Conservation (phyloP, 768 basidiomycete species). For the Leucocoprinus birnbaumii region DNA sequence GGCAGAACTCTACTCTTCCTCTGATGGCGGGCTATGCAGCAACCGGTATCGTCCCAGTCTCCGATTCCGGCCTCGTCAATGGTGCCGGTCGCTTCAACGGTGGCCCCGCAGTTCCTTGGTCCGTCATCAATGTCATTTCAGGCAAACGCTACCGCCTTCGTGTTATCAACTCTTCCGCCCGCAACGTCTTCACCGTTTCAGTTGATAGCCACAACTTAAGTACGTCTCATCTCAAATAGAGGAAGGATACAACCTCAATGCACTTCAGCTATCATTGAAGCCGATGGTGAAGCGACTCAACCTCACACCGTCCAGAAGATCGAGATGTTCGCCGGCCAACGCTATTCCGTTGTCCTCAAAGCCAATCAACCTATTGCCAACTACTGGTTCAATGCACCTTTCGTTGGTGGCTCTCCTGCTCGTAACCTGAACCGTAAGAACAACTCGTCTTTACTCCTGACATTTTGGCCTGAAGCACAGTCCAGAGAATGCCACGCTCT, state of each 20-base stretch:
- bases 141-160: slow-evolving; percentile 54
- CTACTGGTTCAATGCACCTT: slow-evolving; percentile 42
- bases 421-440: slow-evolving; percentile 29
- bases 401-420: slow-evolving; percentile 27
- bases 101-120: slow-evolving; percentile 35
- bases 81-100: slow-evolving; percentile 38
- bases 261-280: slow-evolving; percentile 29
- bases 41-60: slow-evolving; percentile 26
- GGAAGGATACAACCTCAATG: not conserved
- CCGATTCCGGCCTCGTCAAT: slow-evolving; percentile 44
- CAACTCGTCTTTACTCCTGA: no score
- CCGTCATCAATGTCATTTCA: slow-evolving; percentile 36
- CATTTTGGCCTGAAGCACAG: not conserved
- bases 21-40: slow-evolving; percentile 26
- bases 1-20: slow-evolving; percentile 20
- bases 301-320: slow-evolving; percentile 33
- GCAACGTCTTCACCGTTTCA: slow-evolving; percentile 35
- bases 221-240: slow-evolving; percentile 10
- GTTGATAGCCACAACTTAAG: slow-evolving; percentile 29
- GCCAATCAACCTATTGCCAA: slow-evolving; percentile 44
- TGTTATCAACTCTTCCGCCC: slow-evolving; percentile 46
- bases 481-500: slow-evolving; percentile 16
- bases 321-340: slow-evolving; percentile 44
- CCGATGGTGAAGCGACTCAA: slow-evolving; percentile 33
- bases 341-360: slow-evolving; percentile 39